These are phyloP conservation scores for Globisporangium camurandrum DNA, from an alignment of 352 stramenopile genomes.

Conservation along the genomic window DNA sequence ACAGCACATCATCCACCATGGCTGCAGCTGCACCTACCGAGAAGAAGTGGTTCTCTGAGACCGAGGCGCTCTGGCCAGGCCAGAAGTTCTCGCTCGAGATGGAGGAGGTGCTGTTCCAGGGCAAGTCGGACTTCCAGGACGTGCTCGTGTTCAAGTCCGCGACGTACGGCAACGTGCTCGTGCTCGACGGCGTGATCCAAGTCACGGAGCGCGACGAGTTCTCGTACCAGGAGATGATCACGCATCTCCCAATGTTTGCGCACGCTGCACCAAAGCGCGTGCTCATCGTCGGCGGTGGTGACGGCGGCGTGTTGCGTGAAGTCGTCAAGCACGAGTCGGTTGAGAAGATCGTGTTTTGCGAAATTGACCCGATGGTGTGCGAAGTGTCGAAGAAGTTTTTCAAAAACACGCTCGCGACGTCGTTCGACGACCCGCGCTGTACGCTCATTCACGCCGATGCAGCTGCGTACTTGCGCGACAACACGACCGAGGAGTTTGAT, in stretches of 20 bases:
- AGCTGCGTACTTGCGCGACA: slow-evolving; percentile 80
- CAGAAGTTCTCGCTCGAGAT: slow-evolving; percentile 92
- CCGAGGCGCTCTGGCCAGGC: slow-evolving; percentile 92
- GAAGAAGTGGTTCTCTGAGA: slow-evolving; percentile 94
- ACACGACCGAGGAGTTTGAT: slow-evolving; percentile 88
- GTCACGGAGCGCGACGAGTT: slow-evolving; percentile 98
- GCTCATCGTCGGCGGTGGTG: slow-evolving; percentile 97
- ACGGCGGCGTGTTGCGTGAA: slow-evolving; percentile 96
- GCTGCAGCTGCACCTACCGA: slow-evolving; percentile 18
- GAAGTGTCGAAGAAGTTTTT: slow-evolving; percentile 94
- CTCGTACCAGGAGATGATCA: slow-evolving; percentile 99
- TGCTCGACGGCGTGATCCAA: slow-evolving; percentile 99
- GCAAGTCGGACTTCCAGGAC: slow-evolving; percentile 97
- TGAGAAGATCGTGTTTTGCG: slow-evolving; percentile 96
- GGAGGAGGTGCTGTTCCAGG: slow-evolving; percentile 92
- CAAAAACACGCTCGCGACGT: slow-evolving; percentile 81
- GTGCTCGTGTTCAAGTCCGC: slow-evolving; percentile 98
- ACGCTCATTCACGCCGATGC: slow-evolving; percentile 91
- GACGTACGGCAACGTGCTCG: slow-evolving; percentile 97
- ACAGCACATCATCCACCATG: slow-evolving; percentile 22
- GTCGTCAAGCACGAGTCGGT: slow-evolving; percentile 92
- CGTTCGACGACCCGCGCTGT: slow-evolving; percentile 95
- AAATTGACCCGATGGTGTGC: slow-evolving; percentile 98
- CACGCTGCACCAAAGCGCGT: slow-evolving; percentile 94
- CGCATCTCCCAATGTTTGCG: slow-evolving; percentile 95